Conservation (phyloP, 1,139 yeast species). For the Zhuliangozyma blackwelliae region DNA sequence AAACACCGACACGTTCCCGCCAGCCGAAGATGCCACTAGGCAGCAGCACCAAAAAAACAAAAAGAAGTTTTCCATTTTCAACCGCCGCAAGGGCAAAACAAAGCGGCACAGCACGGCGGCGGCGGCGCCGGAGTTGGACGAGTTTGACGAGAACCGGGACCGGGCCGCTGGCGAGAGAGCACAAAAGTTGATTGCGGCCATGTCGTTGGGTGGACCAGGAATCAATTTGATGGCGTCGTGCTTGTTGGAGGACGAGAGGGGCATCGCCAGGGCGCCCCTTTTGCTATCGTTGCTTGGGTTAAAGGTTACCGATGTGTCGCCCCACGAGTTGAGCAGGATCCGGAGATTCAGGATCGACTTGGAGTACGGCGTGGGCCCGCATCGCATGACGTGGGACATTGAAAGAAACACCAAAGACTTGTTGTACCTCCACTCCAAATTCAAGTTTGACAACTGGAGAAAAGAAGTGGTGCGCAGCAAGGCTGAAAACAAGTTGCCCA, state of each 20-base stretch:
- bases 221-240: constrained; percentile 73
- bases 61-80: constrained; percentile 24
- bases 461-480: constrained; percentile 29
- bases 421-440: constrained; percentile 58
- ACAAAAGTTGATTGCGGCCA: constrained; percentile 56
- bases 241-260: constrained; percentile 73
- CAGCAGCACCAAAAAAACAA: constrained; percentile 12
- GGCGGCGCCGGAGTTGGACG: constrained; percentile 9
- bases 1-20: constrained; percentile 2
- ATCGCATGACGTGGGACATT: constrained; percentile 77
- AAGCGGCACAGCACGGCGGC: constrained; percentile 17
- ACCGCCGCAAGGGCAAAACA: constrained; percentile 25
- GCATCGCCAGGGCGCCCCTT: constrained; percentile 76
- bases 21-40: constrained; percentile 9
- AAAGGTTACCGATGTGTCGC: constrained; percentile 51
- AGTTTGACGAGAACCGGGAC: constrained; percentile 19
- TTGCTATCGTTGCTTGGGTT: constrained; percentile 70
- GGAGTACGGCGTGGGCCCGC: constrained; percentile 86
- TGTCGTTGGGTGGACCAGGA: constrained; percentile 75
- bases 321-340: constrained; percentile 38
- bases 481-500: constrained; percentile 22
- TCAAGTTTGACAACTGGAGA: constrained; percentile 49
- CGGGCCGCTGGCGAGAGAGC: constrained; percentile 48
- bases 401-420: constrained; percentile 71
- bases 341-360: constrained; percentile 63